These are phyloP conservation scores for Tulasnella sp. DNA, from an alignment of 768 basidiomycete species.

Conservation along the genomic window DNA sequence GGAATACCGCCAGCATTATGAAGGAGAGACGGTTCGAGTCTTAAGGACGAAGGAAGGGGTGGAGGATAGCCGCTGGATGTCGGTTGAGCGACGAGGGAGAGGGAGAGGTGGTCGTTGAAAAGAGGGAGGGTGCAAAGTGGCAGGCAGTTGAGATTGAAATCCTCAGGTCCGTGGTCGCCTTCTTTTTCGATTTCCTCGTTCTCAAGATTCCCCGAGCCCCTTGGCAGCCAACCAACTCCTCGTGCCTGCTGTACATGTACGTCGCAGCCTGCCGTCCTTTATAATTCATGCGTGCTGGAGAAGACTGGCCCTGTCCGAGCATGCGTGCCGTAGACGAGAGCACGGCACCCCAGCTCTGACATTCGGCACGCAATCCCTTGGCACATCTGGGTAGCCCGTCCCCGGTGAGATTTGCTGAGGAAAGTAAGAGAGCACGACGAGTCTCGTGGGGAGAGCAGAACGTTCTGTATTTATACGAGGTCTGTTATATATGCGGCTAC, in stretches of 20 bases:
- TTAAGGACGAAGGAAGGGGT: background rate
- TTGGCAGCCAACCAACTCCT: background rate
- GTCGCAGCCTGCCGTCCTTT: background rate
- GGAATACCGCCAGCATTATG: background rate
- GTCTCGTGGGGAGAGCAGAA: background rate
- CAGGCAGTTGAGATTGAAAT: slow-evolving; percentile 2
- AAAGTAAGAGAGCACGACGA: background rate
- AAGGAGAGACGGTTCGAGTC: background rate
- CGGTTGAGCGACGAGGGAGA: slow-evolving; percentile 15
- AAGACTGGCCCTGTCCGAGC: background rate
- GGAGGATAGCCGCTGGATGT: background rate
- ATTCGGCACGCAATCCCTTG: too few species aligned
- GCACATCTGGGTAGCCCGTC: too few species aligned
- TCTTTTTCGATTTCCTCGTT: background rate
- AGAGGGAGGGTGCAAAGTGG: background rate
- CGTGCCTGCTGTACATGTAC: background rate
- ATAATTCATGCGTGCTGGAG: background rate
- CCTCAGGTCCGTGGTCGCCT: background rate
- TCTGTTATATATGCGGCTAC: background rate
- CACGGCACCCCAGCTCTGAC: too few species aligned
- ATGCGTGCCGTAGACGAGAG: too few species aligned
- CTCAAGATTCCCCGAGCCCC: background rate
- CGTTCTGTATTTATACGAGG: background rate
- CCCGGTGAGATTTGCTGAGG: background rate
- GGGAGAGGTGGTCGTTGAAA: background rate